These are phyloP conservation scores for Calonectria ilicicola DNA, from an alignment of 2,329 filamentous ascomycete genomes.

Conservation along the genomic window DNA sequence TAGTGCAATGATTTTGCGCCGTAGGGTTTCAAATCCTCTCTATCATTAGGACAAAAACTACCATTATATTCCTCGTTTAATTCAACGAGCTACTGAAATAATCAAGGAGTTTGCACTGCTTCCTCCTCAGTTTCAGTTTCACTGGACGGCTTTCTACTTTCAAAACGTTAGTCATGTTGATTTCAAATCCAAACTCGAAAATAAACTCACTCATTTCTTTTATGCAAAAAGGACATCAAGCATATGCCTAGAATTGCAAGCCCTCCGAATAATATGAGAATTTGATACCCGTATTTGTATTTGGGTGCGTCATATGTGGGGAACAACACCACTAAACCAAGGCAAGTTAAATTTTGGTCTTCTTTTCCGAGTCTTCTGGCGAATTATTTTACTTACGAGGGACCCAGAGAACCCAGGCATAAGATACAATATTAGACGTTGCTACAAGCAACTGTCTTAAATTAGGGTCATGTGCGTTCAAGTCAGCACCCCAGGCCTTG, in stretches of 20 bases:
- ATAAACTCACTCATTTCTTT: background rate
- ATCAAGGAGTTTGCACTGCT: background rate
- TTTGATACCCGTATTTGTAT: background rate
- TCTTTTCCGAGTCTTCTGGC: background rate
- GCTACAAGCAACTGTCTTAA: background rate
- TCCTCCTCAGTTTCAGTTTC: background rate
- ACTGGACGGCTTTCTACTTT: background rate
- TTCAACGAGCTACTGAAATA: background rate
- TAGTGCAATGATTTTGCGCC: too few species aligned
- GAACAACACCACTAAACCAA: background rate
- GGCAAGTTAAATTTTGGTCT: background rate
- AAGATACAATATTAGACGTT: background rate
- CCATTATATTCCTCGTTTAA: too few species aligned
- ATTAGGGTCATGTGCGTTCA: background rate
- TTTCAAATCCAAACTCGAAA: background rate
- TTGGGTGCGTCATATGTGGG: background rate
- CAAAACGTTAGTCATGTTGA: background rate
- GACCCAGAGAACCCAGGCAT: constrained; percentile 2
- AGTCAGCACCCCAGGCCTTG: background rate
- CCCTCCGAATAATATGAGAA: background rate
- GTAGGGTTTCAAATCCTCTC: too few species aligned
- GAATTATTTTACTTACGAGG: background rate
- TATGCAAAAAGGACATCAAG: background rate
- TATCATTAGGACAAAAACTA: too few species aligned
- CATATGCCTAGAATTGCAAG: background rate